Conservation (phyloP, 1,139 yeast genomes). For the Maudiozyma humilis region DNA sequence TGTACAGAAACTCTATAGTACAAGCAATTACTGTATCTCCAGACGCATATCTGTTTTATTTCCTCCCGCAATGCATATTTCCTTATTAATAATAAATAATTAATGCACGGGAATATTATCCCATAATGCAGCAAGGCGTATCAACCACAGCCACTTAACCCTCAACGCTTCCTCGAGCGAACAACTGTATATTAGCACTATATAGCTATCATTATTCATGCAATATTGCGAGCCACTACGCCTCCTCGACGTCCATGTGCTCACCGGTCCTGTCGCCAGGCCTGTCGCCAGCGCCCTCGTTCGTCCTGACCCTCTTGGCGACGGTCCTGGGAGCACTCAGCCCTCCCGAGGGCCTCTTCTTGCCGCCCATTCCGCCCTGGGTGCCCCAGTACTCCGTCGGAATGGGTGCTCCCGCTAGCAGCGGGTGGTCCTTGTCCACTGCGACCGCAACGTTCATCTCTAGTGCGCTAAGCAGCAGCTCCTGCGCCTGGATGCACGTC, state of each 20-base stretch:
- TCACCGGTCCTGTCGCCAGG: background rate
- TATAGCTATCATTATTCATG: too few relatives aligned
- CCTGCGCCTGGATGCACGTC: constrained; percentile 77
- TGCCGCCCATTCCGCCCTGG: background rate
- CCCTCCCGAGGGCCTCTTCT: constrained; percentile 8
- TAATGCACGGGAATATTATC: too few relatives aligned
- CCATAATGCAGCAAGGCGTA: too few relatives aligned
- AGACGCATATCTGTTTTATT: too few relatives aligned
- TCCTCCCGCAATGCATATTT: too few relatives aligned
- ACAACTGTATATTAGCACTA: too few relatives aligned
- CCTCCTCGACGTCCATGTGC: background rate
- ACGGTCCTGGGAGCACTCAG: constrained; percentile 1
- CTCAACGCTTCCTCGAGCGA: too few relatives aligned
- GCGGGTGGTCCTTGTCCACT: constrained; percentile 28
- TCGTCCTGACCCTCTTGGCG: constrained; percentile 3
- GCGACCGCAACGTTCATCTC: constrained; percentile 45
- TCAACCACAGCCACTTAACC: too few relatives aligned
- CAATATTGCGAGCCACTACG: background rate
- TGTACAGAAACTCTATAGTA: too few relatives aligned
- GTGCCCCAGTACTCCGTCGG: constrained; percentile 6
- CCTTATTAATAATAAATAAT: too few relatives aligned
- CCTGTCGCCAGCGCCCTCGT: background rate
- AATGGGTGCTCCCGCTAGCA: constrained; percentile 23
- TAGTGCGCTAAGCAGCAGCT: constrained; percentile 70
- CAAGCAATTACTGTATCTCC: too few relatives aligned